These are phyloP conservation scores for Rhodamnia rubescens DNA, from an alignment of 345 rosid species.

Conservation along the genomic window DNA sequence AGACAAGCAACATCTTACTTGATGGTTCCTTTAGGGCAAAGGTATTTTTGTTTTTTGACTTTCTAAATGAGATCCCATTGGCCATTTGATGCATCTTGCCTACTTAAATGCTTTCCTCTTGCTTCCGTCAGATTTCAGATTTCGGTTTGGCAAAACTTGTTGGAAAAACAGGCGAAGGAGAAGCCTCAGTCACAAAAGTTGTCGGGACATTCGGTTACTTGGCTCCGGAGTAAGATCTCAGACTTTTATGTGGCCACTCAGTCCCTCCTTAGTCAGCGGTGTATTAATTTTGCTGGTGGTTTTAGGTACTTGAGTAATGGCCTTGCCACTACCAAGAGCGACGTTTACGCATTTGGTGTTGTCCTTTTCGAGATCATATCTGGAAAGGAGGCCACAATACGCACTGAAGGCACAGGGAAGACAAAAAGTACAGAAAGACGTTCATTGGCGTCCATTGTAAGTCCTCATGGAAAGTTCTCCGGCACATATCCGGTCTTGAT, in stretches of 20 bases:
- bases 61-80: background rate
- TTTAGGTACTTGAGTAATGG: conserved; percentile 81
- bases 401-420: conserved; percentile 37
- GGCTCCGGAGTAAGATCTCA: conserved; percentile 79
- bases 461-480: conserved; percentile 9
- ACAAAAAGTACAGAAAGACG: conserved; percentile 74
- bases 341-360: conserved; percentile 93
- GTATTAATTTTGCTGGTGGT: background rate
- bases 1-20: conserved; percentile 86
- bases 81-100: background rate
- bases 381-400: conserved; percentile 77
- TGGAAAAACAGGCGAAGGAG: conserved; percentile 67
- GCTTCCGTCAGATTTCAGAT: conserved; percentile 66
- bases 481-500: background rate
- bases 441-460: conserved; percentile 72
- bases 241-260: background rate
- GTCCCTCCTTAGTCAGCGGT: background rate
- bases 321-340: conserved; percentile 78
- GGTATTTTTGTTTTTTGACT: conserved; percentile 23
- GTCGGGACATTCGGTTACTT: conserved; percentile 95
- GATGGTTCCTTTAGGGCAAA: conserved; percentile 82
- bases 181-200: conserved; percentile 76
- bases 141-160: conserved; percentile 93
- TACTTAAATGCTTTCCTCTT: background rate
- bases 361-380: conserved; percentile 86